Evolutionary conservation across 2,329 filamentous ascomycete species (phyloP).

Genomic region (Colletotrichum sp.): DNA sequence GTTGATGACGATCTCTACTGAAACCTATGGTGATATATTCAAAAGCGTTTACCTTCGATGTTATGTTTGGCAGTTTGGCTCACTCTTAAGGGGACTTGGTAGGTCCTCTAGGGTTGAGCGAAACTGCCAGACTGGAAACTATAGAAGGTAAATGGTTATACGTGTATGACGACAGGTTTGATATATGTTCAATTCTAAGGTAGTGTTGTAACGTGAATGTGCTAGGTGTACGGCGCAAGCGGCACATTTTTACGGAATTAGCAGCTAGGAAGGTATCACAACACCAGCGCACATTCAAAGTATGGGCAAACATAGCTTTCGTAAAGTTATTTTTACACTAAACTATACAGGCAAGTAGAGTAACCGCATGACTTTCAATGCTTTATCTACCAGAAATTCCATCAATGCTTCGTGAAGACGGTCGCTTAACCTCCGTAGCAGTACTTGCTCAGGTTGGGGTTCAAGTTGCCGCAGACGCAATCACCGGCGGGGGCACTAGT

Average conservation of each 20-base stretch:
- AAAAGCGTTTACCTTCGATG: neutral
- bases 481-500: neutral
- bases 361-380: neutral
- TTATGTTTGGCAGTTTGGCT: neutral
- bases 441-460: neutral
- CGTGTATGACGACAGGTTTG: neutral
- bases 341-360: neutral
- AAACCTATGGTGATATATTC: neutral
- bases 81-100: accelerated
- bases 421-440: neutral
- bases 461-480: neutral
- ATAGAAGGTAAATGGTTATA: accelerated
- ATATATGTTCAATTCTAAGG: too few species aligned
- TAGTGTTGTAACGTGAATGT: too few species aligned
- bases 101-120: accelerated
- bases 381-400: neutral
- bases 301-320: accelerated
- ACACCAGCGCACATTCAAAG: neutral
- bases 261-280: too few species aligned
- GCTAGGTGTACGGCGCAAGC: too few species aligned
- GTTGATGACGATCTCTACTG: neutral
- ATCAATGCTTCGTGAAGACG: neutral
- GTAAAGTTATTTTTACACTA: neutral
- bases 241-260: too few species aligned
- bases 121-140: too few species aligned